Base-by-base conservation (phyloP, 768 basidiomycete species). In the Suillus ampliporus region DNA sequence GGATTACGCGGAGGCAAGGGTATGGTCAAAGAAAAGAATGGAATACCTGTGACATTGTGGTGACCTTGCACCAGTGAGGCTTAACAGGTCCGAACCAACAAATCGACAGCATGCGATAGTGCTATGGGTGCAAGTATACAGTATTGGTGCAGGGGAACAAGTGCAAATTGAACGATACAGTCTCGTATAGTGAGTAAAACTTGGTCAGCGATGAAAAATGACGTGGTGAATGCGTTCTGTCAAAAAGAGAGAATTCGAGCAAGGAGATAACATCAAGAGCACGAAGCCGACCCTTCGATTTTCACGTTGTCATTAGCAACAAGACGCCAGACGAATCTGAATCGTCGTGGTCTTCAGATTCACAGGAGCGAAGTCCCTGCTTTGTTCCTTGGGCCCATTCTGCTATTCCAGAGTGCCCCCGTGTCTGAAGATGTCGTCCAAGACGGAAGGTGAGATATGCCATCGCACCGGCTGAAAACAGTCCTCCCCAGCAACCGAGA, bases 381-480 rank as follows among this genome's bases (percentile, higher is more conserved):
- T 61, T 68, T 2, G 72, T 73, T 61, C 76, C 72, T 19, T 67
- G 43, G 21, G 67, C 68, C 76, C 76, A 78, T 56, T 68, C 72
- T n/a, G 59, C 46, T 59, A 74, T 63, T 5, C 71, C 75, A 43
- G 72, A 72, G 17, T 65, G 54, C 6, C 80, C 81, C 38, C 75
- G 69, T 28, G 69, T 60, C n/a, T 75, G 72, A 38, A 81, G 66
- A 21, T 78, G 73, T 54, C 71, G 65, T 9, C 76, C 68, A 44
- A 82, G 74, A 54, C 77, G 76, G 47, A 66, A 70, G 15, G 68
- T 62, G 34, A 76, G 67, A 64, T 80, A 83, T 48, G 70, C 65
- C 48, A 65, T 70, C 40, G 77, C 57, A 40, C 69, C 62, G 41
- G 70, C 58, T 19, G 70, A 61, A 31, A 79, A 67, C 8, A 76